Percentiles rank a stretch among this genome's conserved stretches.
phyloP scores from a whole-genome alignment of 305 asterid genomes.

The Petunia hybrid region DNA sequence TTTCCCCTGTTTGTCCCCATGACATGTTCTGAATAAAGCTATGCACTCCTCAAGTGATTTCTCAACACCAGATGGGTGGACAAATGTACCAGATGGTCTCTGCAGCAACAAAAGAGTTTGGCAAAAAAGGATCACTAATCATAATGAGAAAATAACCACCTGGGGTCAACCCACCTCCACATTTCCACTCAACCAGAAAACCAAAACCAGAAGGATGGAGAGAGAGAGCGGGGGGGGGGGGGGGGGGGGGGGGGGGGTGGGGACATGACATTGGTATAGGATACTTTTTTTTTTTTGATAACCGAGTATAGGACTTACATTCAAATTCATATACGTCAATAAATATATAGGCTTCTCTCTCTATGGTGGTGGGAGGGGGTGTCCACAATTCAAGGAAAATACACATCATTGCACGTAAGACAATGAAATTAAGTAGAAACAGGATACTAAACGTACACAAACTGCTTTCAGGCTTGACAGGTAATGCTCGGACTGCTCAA shows the following conservation, averaged over 20 bases:
- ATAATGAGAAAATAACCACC: slow-evolving; percentile 15
- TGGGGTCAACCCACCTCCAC: not conserved
- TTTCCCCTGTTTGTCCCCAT: slow-evolving; percentile 77
- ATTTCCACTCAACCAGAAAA: slow-evolving; percentile 17
- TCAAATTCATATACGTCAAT: no score
- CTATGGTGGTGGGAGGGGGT: no score
- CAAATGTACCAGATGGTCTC: slow-evolving; percentile 63
- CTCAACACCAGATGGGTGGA: slow-evolving; percentile 87
- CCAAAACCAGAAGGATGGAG: not conserved
- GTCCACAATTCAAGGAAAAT: not conserved
- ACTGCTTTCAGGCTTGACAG: slow-evolving; percentile 70
- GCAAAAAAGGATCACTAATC: slow-evolving; percentile 29
- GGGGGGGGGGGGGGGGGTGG: not conserved
- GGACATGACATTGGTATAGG: no score
- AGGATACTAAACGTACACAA: slow-evolving; percentile 63
- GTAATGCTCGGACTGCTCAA: slow-evolving; percentile 68
- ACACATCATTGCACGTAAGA: slow-evolving; percentile 14
- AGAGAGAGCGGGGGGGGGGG: no score
- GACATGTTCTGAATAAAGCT: slow-evolving; percentile 51
- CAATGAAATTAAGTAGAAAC: slow-evolving; percentile 17
- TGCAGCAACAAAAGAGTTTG: slow-evolving; percentile 48
- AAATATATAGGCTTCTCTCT: no score
- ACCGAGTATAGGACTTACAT: no score
- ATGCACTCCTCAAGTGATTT: slow-evolving; percentile 65
- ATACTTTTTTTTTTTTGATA: no score